Base-by-base conservation (phyloP, 148 eudicot genomes). In the Arctostaphylos glauca region DNA sequence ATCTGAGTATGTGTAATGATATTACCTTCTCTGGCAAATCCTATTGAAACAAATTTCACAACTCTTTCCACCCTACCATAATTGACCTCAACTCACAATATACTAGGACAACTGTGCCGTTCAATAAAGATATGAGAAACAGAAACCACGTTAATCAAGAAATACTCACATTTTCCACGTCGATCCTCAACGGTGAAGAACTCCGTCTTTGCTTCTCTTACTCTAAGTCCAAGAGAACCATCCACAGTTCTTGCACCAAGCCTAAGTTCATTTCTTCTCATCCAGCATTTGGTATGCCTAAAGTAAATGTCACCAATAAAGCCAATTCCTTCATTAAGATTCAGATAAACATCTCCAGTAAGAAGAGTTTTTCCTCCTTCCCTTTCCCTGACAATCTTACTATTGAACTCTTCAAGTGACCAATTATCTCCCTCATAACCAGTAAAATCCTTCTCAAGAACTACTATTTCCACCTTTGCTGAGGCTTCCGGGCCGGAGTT, bases 401-500 rank as follows among this genome's bases (percentile, higher is more conserved):
- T 52, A 5, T 77, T 66, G 53, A 83, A 83, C 53, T 82, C 84
- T 50, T 75, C 84, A 60, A 21, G 59, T 47, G 84, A 74, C 84
- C 75, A 82, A 74, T 48, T 74, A 62, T 41, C 80, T 62, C 52
- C 76, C 19, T 38, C 47, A 31, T 41, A 23, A 53, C 38, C 84
- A 62, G 46, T 66, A 77, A 64, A 66, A 76, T 83, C 84, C 66
- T 13, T 49, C 64, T 76, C 53, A 3, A 83, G 75, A 83, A 15
- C 81, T 53, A 77, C 81, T 62, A 83, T 83, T 56, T 83, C 76
- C 58, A 83, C 76, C 60, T 44, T 67, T 52, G 81, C 68, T 64
- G 84, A 83, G 53, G 84, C 84, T 77, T 49, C 74, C 77, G 75
- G 81, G 52, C 81, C 84, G 50, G 73, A 52, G 73, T 9, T 53